These are phyloP conservation scores for Trichoderma reesei DNA, from an alignment of 495 filamentous ascomycete species.

Conservation along the genomic window DNA sequence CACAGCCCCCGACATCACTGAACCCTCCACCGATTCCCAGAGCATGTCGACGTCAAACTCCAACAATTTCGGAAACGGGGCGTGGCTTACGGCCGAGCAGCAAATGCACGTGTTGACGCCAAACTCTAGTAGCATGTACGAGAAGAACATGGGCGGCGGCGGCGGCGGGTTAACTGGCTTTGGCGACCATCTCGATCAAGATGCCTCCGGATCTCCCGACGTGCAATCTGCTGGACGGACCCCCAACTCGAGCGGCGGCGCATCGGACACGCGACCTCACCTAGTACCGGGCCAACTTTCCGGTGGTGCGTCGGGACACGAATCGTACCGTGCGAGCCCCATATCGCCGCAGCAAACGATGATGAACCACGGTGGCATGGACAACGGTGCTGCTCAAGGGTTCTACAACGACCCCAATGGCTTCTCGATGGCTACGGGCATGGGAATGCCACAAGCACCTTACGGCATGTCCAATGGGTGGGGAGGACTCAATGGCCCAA, in stretches of 20 bases:
- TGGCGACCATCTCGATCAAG: slow-evolving; percentile 8
- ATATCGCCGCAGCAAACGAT: slow-evolving; percentile 28
- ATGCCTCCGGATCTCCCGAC: slow-evolving; percentile 26
- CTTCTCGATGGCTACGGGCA: slow-evolving; percentile 18
- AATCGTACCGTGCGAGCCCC: slow-evolving; percentile 38
- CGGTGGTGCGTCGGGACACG: slow-evolving; percentile 21
- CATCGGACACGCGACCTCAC: slow-evolving; percentile 30
- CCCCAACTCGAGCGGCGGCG: slow-evolving; percentile 39
- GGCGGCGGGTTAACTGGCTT: slow-evolving; percentile 13
- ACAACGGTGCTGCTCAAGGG: slow-evolving; percentile 17
- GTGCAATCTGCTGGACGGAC: slow-evolving; percentile 36
- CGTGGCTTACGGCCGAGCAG: slow-evolving; percentile 27
- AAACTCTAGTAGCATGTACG: not conserved
- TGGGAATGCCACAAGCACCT: not conserved
- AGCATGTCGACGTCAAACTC: slow-evolving; percentile 12
- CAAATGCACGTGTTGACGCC: slow-evolving; percentile 11
- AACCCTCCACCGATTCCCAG: slow-evolving; percentile 20
- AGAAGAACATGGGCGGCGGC: not conserved
- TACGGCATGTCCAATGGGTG: slow-evolving; percentile 25
- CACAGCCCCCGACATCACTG: slow-evolving; percentile 20
- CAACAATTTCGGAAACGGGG: slow-evolving; percentile 19
- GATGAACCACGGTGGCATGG: slow-evolving; percentile 24
- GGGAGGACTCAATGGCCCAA: slow-evolving; percentile 24
- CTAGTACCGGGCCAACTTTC: slow-evolving; percentile 19
- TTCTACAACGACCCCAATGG: slow-evolving; percentile 28